Base-by-base conservation (phyloP, 352 stramenopile species). In the Phytophthora chlamydospora region DNA sequence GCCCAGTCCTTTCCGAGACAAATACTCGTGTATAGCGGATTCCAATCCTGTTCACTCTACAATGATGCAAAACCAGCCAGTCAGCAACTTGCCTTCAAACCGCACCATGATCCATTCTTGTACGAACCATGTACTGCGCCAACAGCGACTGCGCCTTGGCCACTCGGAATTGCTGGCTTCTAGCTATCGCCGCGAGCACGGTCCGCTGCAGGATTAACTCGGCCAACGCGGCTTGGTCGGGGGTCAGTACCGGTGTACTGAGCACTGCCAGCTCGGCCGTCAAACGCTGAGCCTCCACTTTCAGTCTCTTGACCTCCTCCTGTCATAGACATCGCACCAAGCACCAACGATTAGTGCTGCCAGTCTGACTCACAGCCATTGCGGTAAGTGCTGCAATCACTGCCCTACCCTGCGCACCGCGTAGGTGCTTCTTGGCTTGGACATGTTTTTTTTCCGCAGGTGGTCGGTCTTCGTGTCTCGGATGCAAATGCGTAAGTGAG, bases 121-220 rank as follows among this genome's bases (percentile, higher is more conserved):
- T 24, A 29, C 40, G 17, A 11, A 46, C 21, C 40, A 16, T 46
- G 17, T 14, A 69, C 29, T 72, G 52, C 4, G 54, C 40, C 32
- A 69, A 41, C 33, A 72, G 60, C 4, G 68, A 71, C 21, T 68
- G 68, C 8, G 62, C 46, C 21, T 41, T 47, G 7, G 68, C 68
- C 21, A 76, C 33, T 12, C 41, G 56, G 19, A 76, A 64, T 47
- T 76, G 68, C 58, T 76, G 68, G 16, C 62, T 47, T 27, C 58
- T 41, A 24, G 71, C 67, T 7, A 55, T 48, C 7, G 62, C 34
- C 2, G 38, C 54, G 27, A 76, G n/a, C 32, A 58, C 46, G 14
- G 51, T 50, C 32, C 71, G 62, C 48, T 62, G n/a, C 40, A 46
- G 8, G 16, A 46, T 46, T 8, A 32, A 10, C 44, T 52, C 44